Base-by-base conservation (phyloP, 2,329 filamentous ascomycete species). In the Neocucurbitaria cava region DNA sequence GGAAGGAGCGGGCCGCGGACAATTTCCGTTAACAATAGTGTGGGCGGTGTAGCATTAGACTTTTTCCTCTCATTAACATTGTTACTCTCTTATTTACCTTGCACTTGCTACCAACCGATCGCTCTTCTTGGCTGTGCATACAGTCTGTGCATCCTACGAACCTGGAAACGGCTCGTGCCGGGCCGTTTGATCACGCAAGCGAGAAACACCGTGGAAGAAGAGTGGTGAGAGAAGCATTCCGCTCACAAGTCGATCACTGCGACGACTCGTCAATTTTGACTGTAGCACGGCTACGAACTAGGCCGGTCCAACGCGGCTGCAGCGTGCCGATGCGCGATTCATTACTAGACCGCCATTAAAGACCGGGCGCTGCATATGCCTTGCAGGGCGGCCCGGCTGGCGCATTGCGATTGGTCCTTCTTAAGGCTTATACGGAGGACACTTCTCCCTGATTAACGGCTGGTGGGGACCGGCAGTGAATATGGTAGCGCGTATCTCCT, bases 401-500 rank as follows among this genome's bases (percentile, higher is more conserved):
- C 42, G 46, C 54, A 40, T 42, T 20, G 42, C 46, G 38, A 62
- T 62, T 62, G 58, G 60, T 26, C 46, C 24, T 48, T 24, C 46
- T 26, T 38, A 41, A 49, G 38, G 35, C 49, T 28, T 54, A 36
- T 36, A 18, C 38, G 46, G 28, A 49, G 36, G 44, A 46, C 38
- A 46, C 36, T 54, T 54, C 35, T 49, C 54, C 41, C 47, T 60
- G 53, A 62, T 61, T 58, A 58, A 61, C 55, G 17, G 52, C 31
- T 44, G 35, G 46, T 54, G 53, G 52, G 45, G 43, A 53, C 43
- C 47, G 54, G 49, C 42, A 56, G 52, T 46, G 50, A 56, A 40
- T 58, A 47, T 52, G 52, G 50, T 54, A 61, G 49, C 51, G 58
- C 54, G 41, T 58, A 52, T 55, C 50, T 62, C 39, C 31, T 53